These are phyloP conservation scores for Thielaviopsis euricoi DNA, from an alignment of 2,329 filamentous ascomycete genomes.

Conservation along the genomic window DNA sequence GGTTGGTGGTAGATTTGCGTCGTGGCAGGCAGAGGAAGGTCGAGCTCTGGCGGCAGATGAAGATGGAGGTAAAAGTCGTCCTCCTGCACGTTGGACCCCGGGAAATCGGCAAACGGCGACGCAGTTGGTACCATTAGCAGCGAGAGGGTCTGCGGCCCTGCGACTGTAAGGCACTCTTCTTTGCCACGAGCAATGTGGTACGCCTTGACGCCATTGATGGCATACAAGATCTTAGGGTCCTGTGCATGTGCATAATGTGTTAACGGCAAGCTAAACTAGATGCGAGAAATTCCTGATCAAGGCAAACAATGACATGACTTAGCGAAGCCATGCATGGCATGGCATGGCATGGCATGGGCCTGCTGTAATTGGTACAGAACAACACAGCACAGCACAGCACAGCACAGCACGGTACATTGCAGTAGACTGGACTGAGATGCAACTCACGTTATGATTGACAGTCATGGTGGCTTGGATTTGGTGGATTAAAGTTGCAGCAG, in stretches of 20 bases:
- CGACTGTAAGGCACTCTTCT: conserved; percentile 66
- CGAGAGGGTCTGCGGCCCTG: conserved; percentile 79
- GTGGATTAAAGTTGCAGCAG: background rate
- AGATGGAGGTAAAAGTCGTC: conserved; percentile 97
- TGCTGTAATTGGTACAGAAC: no score
- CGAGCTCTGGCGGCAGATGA: conserved; percentile 84
- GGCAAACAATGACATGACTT: no score
- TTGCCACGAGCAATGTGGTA: conserved; percentile 82
- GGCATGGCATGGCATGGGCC: no score
- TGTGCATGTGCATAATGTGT: conserved; percentile 15
- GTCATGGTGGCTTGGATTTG: conserved; percentile 2
- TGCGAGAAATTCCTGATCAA: background rate
- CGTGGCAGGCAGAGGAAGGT: conserved; percentile 81
- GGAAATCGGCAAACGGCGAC: conserved; percentile 45
- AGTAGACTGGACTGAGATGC: no score
- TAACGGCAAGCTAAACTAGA: background rate
- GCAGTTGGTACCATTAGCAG: conserved; percentile 91
- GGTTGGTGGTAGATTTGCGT: conserved; percentile 97
- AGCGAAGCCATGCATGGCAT: no score
- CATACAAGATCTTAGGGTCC: conserved; percentile 52
- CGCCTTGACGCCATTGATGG: conserved; percentile 71
- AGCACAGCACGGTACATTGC: no score
- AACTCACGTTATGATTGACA: conserved; percentile 10
- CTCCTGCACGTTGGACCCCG: conserved; percentile 43
- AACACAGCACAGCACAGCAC: no score